Conservation (phyloP, 2,329 filamentous ascomycete genomes). For the Trichoderma sp. region DNA sequence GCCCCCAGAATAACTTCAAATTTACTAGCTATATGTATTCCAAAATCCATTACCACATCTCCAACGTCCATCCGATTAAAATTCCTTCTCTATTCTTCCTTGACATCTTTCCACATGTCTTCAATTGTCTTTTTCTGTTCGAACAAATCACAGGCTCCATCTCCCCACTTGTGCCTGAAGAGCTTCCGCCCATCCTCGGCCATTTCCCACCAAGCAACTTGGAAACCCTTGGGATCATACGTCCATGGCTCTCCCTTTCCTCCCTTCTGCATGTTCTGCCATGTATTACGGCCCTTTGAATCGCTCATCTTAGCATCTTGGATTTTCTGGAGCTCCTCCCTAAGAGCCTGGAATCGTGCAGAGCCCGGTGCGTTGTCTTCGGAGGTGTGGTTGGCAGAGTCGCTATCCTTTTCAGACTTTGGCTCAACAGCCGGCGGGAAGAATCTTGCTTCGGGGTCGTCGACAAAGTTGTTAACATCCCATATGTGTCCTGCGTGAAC, state of each 20-base stretch:
- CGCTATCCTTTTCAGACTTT: background rate
- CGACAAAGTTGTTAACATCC: background rate
- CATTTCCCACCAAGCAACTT: conserved; percentile 16
- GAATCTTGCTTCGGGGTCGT: conserved; percentile 8
- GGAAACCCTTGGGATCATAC: conserved; percentile 12
- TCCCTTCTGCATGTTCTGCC: conserved; percentile 19
- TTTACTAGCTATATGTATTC: background rate
- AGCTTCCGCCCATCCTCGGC: conserved; percentile 6
- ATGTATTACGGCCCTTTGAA: conserved; percentile 7
- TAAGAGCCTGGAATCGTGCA: conserved; percentile 1
- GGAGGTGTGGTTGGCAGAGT: background rate
- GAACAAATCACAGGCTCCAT: background rate
- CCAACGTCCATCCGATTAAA: background rate
- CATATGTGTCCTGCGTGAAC: conserved; percentile 9
- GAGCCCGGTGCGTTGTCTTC: conserved; percentile 7
- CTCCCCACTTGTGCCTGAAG: conserved; percentile 3
- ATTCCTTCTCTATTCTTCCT: background rate
- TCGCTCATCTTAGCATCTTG: background rate
- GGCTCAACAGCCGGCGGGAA: background rate
- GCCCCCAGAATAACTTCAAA: background rate
- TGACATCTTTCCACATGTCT: background rate
- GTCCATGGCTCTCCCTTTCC: conserved; percentile 18
- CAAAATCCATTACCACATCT: background rate
- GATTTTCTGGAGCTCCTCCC: background rate
- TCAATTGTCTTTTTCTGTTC: background rate